phyloP scores from a whole-genome alignment of 768 basidiomycete species.

The Russula olivacea region DNA sequence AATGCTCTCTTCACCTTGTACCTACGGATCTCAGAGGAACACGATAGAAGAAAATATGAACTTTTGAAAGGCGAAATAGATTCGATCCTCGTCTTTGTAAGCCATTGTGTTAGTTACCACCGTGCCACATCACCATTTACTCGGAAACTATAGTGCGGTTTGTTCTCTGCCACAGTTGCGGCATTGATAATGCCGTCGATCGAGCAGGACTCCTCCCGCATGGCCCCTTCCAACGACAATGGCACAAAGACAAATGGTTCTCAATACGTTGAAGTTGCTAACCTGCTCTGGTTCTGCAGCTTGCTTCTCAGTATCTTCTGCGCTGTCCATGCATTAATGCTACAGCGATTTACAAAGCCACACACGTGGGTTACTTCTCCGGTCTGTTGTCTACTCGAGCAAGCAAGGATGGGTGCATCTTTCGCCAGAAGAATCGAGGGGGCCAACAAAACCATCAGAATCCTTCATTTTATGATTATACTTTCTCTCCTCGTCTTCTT shows the following conservation, averaged over 20 bases:
- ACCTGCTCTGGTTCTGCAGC: background rate
- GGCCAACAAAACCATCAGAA: too few relatives aligned
- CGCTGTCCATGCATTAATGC: background rate
- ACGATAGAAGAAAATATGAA: background rate
- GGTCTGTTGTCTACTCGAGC: background rate
- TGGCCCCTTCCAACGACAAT: too few relatives aligned
- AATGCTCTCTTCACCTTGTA: background rate
- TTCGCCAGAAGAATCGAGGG: background rate
- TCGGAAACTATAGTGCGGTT: background rate
- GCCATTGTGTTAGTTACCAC: background rate
- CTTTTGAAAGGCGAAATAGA: background rate
- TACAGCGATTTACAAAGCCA: background rate
- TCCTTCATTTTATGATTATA: too few relatives aligned
- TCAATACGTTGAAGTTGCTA: too few relatives aligned
- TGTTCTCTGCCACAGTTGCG: slow-evolving; percentile 8
- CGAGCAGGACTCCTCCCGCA: too few relatives aligned
- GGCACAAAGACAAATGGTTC: too few relatives aligned
- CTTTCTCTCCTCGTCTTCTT: too few relatives aligned
- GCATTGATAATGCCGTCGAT: background rate
- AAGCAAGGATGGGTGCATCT: background rate
- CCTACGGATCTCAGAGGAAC: background rate
- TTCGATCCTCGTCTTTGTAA: slow-evolving; percentile 4
- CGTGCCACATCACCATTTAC: background rate
- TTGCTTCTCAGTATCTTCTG: background rate
- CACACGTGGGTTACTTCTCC: background rate